Evolutionary conservation across 2,329 filamentous ascomycete species (phyloP), one percentile per base, ranked within the genome.

Genomic region (Neurospora crassa): DNA sequence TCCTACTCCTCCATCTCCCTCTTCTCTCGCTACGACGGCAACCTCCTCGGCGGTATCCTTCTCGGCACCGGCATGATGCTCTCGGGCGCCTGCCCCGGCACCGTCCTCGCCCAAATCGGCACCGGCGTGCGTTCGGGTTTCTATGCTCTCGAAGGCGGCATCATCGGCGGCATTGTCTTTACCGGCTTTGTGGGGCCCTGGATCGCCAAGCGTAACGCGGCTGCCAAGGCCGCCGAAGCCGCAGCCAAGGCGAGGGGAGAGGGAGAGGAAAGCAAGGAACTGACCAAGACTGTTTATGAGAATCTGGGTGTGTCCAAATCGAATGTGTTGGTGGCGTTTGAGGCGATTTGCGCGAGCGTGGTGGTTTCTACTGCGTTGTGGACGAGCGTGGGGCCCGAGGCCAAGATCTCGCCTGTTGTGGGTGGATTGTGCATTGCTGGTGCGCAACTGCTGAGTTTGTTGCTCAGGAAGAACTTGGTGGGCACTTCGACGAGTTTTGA

Each of bases 11-110:
- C 84, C 6, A 77, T 89, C 37, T 85, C 84, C 69, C 80, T 89
- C 75, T 84, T 89, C 74, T 81, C 81, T 10, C 77, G 79, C 20
- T 89, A 88, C 75, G 89, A 91, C 75, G 90, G 88, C 71, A 92
- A 92, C 77, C 79, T 91, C 67, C 74, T 91, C 74, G 90, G 90
- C 70, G 90, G 90, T 5, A 76, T 83, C 18, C 79, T 91, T 2
- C 84, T 90, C 37, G 90, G 90, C 43, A 78, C 85, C n/a, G 90
- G 90, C 70, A 91, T 92, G 89, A 84, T 87, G 6, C 80, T 91
- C 18, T 86, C 89, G 0, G 89, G 89, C 10, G 86, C 89, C 0
- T 91, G 90, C 72, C 89, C 90, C 0, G 90, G 90, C 0, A 90
- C 89, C 0, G 83, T 91, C 6, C 84, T 90, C 68, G 85, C 86